Evolutionary conservation across 1,284 basidiomycete species (phyloP).

Genomic region (Calocybe gambosa): DNA sequence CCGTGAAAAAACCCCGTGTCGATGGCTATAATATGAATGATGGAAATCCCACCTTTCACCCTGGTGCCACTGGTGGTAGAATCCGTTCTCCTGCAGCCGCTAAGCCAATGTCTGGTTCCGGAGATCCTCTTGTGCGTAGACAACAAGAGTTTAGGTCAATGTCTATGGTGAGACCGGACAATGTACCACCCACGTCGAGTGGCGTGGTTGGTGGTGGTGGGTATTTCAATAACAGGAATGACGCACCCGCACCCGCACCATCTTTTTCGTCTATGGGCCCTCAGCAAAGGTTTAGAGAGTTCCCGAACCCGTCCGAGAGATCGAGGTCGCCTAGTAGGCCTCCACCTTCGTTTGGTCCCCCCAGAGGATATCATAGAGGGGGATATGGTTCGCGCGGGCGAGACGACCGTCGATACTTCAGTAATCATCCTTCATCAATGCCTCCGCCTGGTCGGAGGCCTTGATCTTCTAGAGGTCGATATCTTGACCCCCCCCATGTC

Average conservation of each 20-base stretch:
- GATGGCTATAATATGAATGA: not conserved
- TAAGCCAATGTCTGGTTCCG: not conserved
- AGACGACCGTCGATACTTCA: conserved; percentile 19
- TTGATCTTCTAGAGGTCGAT: not conserved
- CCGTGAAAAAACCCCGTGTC: not conserved
- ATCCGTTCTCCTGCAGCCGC: conserved; percentile 17
- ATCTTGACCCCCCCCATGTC: too few relatives aligned
- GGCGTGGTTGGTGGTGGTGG: not conserved
- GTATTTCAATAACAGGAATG: not conserved
- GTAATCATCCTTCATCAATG: conserved; percentile 1
- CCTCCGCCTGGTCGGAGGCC: conserved; percentile 8
- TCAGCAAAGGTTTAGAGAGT: not conserved
- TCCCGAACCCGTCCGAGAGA: conserved; percentile 21
- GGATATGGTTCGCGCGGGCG: conserved; percentile 18
- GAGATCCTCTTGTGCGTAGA: not conserved
- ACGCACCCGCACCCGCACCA: not conserved
- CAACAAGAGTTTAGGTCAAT: not conserved
- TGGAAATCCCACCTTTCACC: not conserved
- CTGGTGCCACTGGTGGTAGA: conserved; percentile 16
- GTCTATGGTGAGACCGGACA: not conserved
- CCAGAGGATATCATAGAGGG: conserved; percentile 9
- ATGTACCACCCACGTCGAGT: not conserved
- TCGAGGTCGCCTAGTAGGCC: conserved; percentile 13
- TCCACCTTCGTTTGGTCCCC: conserved; percentile 10
- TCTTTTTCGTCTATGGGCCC: conserved; percentile 14